Conservation (phyloP, 2,329 filamentous ascomycete species). For the Didymellaceae sp. region DNA sequence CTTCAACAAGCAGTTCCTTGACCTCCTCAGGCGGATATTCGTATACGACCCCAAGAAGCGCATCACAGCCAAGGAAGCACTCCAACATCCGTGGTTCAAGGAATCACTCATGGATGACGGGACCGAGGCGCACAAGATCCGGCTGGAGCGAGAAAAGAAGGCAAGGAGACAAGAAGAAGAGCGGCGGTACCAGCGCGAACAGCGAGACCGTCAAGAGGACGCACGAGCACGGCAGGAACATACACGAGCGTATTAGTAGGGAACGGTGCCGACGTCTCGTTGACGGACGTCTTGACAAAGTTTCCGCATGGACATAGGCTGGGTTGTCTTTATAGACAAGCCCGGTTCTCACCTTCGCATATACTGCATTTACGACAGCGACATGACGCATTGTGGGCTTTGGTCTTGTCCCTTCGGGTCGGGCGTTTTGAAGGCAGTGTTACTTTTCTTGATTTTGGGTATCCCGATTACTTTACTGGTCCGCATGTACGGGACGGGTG, state of each 20-base stretch:
- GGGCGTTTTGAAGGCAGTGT: constrained; percentile 42
- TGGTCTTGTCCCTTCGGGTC: constrained; percentile 26
- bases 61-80: constrained; percentile 68
- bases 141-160: constrained; percentile 52
- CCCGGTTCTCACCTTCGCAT: constrained; percentile 38
- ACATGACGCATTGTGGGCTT: constrained; percentile 44
- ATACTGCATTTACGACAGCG: constrained; percentile 50
- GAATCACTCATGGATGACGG: constrained; percentile 70
- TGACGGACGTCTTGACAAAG: constrained; percentile 21
- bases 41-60: constrained; percentile 70
- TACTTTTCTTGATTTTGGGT: constrained; percentile 33
- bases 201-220: constrained; percentile 25
- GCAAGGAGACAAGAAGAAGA: constrained; percentile 41
- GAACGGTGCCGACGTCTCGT: constrained; percentile 2
- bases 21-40: constrained; percentile 68
- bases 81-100: constrained; percentile 72
- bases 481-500: constrained; percentile 14
- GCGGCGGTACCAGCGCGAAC: constrained; percentile 35
- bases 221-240: constrained; percentile 10
- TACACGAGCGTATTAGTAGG: constrained; percentile 24
- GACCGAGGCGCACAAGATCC: constrained; percentile 67
- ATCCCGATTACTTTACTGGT: constrained; percentile 21
- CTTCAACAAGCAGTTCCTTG: constrained; percentile 69
- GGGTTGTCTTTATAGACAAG: constrained; percentile 10
- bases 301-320: constrained; percentile 9